Evolutionary conservation across 2,329 filamentous ascomycete genomes (phyloP).

Genomic region (Pseudocercospora cruenta): DNA sequence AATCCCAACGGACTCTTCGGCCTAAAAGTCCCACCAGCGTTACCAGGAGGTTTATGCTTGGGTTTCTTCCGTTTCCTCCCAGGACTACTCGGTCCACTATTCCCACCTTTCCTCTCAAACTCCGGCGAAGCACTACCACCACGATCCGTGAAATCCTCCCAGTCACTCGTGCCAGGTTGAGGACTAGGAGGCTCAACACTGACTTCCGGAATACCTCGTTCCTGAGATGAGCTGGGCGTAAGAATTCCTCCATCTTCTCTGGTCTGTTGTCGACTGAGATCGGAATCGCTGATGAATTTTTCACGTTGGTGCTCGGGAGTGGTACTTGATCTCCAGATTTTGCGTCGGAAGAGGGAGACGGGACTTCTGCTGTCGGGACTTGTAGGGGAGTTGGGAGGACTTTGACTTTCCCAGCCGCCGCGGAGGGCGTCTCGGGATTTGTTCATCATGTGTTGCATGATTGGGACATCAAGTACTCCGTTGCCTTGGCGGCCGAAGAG

Average conservation of each 20-base stretch:
- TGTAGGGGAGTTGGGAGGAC: slow-evolving; percentile 41
- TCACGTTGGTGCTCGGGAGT: slow-evolving; percentile 15
- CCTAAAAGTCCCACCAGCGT: slow-evolving; percentile 12
- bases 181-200: not conserved
- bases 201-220: slow-evolving; percentile 10
- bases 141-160: slow-evolving; percentile 6
- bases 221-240: slow-evolving; percentile 15
- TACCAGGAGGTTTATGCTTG: slow-evolving; percentile 17
- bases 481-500: slow-evolving; percentile 63
- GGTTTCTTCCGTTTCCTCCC: slow-evolving; percentile 21
- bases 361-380: slow-evolving; percentile 37
- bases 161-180: not conserved
- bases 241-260: slow-evolving; percentile 12
- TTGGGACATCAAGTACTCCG: slow-evolving; percentile 46
- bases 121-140: slow-evolving; percentile 8
- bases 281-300: slow-evolving; percentile 18
- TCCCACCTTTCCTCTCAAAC: not conserved
- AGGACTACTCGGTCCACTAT: slow-evolving; percentile 5
- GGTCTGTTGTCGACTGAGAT: slow-evolving; percentile 17
- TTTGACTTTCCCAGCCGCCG: slow-evolving; percentile 40
- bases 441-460: slow-evolving; percentile 50
- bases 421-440: slow-evolving; percentile 39
- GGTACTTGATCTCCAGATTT: slow-evolving; percentile 40
- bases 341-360: slow-evolving; percentile 38
- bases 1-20: slow-evolving; percentile 24